These are phyloP conservation scores for Mimosa pudica DNA, from an alignment of 306 rosid species.

Conservation along the genomic window DNA sequence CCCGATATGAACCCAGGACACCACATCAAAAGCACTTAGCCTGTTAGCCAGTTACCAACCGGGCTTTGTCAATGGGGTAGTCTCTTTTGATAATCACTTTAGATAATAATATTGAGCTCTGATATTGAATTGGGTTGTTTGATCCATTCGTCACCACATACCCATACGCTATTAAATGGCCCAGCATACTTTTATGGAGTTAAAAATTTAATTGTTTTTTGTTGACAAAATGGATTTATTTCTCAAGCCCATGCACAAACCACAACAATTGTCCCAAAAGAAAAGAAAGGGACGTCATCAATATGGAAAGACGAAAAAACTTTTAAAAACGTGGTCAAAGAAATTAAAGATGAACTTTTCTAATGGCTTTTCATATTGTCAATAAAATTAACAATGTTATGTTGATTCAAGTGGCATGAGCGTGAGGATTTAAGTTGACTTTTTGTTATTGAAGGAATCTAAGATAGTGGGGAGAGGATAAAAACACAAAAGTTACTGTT, in stretches of 20 bases:
- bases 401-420: no score
- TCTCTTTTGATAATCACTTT: no score
- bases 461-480: neutral
- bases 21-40: no score
- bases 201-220: neutral
- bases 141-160: neutral
- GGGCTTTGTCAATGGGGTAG: neutral
- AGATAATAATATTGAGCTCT: neutral
- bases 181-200: neutral
- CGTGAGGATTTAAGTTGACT: neutral
- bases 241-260: neutral
- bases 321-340: no score
- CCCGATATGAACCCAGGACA: no score
- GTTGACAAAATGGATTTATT: neutral
- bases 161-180: neutral
- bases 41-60: no score
- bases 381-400: neutral
- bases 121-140: neutral
- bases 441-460: neutral
- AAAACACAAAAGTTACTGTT: neutral
- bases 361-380: neutral
- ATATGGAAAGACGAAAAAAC: neutral
- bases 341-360: neutral
- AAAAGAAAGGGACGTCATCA: neutral
- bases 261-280: neutral